Evolutionary conservation across 2,329 filamentous ascomycete genomes (phyloP).

Genomic region (Penicillium decumbens): DNA sequence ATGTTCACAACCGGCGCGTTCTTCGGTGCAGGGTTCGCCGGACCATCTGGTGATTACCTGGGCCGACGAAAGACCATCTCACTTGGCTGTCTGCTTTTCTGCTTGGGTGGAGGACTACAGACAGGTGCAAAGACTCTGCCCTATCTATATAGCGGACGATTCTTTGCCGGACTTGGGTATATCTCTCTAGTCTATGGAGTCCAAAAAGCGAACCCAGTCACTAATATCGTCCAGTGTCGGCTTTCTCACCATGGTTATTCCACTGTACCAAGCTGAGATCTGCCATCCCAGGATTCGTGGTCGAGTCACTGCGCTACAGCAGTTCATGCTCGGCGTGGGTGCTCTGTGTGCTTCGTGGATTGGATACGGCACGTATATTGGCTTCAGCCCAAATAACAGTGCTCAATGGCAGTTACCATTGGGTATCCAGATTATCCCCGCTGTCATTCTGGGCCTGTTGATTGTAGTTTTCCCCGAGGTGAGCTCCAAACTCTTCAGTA

Average conservation of each 20-base stretch:
- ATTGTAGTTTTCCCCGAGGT: constrained; percentile 69
- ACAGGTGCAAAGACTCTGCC: constrained; percentile 58
- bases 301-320: constrained; percentile 68
- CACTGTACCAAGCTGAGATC: constrained; percentile 74
- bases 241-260: constrained; percentile 60
- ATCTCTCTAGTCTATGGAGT: constrained; percentile 13
- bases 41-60: constrained; percentile 58
- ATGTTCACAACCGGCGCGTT: constrained; percentile 74
- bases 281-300: constrained; percentile 74
- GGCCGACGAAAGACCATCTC: constrained; percentile 69
- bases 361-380: constrained; percentile 59
- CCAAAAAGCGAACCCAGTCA: constrained; percentile 35
- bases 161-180: constrained; percentile 55
- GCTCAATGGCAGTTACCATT: constrained; percentile 61
- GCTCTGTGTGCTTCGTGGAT: constrained; percentile 69
- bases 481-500: background rate
- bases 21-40: constrained; percentile 62
- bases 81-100: constrained; percentile 65
- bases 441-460: constrained; percentile 57
- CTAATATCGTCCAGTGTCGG: constrained; percentile 48
- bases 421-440: constrained; percentile 68
- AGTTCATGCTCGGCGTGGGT: constrained; percentile 78
- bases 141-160: constrained; percentile 67
- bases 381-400: constrained; percentile 45
- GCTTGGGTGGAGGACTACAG: constrained; percentile 67